Percentiles rank a stretch among this genome's conserved stretches.
Evolutionary conservation across 202 grass and related monocot species (phyloP).

Genomic region (Digitaria exilis): DNA sequence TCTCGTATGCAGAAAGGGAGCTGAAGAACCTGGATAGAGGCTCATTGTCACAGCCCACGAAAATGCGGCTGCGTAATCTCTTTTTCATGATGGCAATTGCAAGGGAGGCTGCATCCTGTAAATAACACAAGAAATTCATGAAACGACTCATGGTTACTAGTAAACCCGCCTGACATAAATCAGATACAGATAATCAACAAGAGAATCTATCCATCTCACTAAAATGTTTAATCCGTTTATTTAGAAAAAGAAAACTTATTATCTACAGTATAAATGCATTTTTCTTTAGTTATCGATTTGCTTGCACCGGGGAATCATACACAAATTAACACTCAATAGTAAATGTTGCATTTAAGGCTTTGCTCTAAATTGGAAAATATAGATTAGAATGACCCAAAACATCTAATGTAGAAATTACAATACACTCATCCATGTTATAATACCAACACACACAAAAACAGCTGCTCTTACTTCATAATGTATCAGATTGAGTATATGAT

Average conservation of each 20-base stretch:
- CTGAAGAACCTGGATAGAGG: slow-evolving; percentile 69
- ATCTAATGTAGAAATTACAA: not conserved
- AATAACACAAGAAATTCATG: not conserved
- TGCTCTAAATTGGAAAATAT: not conserved
- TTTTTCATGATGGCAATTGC: slow-evolving; percentile 79
- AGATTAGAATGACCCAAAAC: not conserved
- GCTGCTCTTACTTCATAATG: slow-evolving; percentile 75
- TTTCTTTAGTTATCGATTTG: not conserved
- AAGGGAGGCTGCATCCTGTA: slow-evolving; percentile 71
- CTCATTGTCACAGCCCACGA: slow-evolving; percentile 82
- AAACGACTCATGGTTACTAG: not conserved
- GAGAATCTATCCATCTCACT: no score
- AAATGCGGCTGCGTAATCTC: slow-evolving; percentile 49
- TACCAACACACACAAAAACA: slow-evolving; percentile 37
- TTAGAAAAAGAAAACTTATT: no score
- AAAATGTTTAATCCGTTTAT: no score
- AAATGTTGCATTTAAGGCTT: no score
- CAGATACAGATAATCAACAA: no score
- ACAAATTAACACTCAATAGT: not conserved
- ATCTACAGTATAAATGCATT: not conserved
- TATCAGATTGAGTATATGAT: slow-evolving; percentile 91
- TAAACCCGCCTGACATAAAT: not conserved
- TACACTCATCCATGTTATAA: not conserved
- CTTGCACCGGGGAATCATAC: not conserved
- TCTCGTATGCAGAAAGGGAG: not conserved